These are phyloP conservation scores for Alloascoidea africana DNA, from an alignment of 805 yeast species.

Conservation along the genomic window DNA sequence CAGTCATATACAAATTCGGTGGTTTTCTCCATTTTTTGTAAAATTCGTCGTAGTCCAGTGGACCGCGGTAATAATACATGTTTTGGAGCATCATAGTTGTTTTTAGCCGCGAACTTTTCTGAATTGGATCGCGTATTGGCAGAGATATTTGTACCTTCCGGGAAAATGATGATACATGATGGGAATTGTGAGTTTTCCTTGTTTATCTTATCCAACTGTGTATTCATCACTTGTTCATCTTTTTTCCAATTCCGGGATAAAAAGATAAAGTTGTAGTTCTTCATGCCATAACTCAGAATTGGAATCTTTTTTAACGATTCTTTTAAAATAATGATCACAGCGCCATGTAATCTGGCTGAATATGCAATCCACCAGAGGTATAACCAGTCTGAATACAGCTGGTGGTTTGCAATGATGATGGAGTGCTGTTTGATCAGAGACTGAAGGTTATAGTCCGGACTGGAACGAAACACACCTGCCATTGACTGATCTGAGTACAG, in stretches of 20 bases:
- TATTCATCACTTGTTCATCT: slow-evolving; percentile 47
- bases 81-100: slow-evolving; percentile 24
- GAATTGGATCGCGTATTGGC: slow-evolving; percentile 46
- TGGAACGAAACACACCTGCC: slow-evolving; percentile 11
- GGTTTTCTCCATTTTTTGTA: slow-evolving; percentile 32
- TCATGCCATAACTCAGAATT: slow-evolving; percentile 77
- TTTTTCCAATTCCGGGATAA: slow-evolving; percentile 75
- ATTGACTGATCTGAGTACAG: slow-evolving; percentile 14
- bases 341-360: slow-evolving; percentile 47
- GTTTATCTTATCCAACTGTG: slow-evolving; percentile 39
- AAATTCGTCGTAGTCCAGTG: slow-evolving; percentile 60
- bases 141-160: slow-evolving; percentile 88
- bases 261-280: slow-evolving; percentile 59
- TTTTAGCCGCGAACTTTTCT: slow-evolving; percentile 37
- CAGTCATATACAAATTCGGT: slow-evolving; percentile 51
- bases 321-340: slow-evolving; percentile 62
- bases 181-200: slow-evolving; percentile 29
- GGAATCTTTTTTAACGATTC: slow-evolving; percentile 61
- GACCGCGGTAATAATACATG: slow-evolving; percentile 72
- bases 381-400: slow-evolving; percentile 89
- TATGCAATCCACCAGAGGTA: slow-evolving; percentile 78
- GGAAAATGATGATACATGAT: slow-evolving; percentile 64
- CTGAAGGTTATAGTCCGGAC: slow-evolving; percentile 10
- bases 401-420: slow-evolving; percentile 77
- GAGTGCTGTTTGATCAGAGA: slow-evolving; percentile 31